These are phyloP conservation scores for Lactifluus volemus DNA, from an alignment of 768 basidiomycete genomes.

Conservation along the genomic window DNA sequence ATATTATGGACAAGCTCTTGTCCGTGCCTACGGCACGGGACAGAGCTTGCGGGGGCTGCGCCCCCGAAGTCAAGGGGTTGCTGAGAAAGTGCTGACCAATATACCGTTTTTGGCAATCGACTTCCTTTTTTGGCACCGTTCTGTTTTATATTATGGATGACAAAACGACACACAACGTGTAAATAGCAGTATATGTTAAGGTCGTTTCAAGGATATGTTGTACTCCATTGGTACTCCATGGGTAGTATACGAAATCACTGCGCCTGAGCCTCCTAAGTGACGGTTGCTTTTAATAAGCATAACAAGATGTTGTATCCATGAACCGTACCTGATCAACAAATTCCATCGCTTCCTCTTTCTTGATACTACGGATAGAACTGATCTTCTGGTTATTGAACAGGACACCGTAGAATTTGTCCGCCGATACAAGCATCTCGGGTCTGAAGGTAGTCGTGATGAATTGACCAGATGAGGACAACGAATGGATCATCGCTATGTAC, in stretches of 20 bases:
- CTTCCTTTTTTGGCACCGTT: too few species aligned
- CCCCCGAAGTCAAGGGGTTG: too few species aligned
- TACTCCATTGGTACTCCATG: background rate
- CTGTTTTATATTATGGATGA: too few species aligned
- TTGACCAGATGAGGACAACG: constrained; percentile 77
- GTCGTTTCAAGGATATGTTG: background rate
- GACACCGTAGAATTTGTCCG: constrained; percentile 97
- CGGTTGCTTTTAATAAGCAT: background rate
- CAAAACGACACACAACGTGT: background rate
- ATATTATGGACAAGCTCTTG: too few species aligned
- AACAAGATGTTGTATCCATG: background rate
- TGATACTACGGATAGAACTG: constrained; percentile 80
- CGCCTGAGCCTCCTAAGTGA: constrained; percentile 38
- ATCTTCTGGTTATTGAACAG: constrained; percentile 95
- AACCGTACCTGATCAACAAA: constrained; percentile 79
- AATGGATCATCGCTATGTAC: constrained; percentile 80
- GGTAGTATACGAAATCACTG: constrained; percentile 26
- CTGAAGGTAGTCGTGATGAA: constrained; percentile 99
- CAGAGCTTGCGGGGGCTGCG: too few species aligned
- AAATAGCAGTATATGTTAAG: background rate
- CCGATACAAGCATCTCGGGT: constrained; percentile 91
- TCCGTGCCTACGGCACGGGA: too few species aligned
- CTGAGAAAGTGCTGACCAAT: too few species aligned
- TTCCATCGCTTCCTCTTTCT: constrained; percentile 83
- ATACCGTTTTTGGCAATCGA: too few species aligned